Percentiles rank a stretch among this genome's conserved stretches.
phyloP scores from a whole-genome alignment of 768 basidiomycete species.

The Leccinum longicurvipes region DNA sequence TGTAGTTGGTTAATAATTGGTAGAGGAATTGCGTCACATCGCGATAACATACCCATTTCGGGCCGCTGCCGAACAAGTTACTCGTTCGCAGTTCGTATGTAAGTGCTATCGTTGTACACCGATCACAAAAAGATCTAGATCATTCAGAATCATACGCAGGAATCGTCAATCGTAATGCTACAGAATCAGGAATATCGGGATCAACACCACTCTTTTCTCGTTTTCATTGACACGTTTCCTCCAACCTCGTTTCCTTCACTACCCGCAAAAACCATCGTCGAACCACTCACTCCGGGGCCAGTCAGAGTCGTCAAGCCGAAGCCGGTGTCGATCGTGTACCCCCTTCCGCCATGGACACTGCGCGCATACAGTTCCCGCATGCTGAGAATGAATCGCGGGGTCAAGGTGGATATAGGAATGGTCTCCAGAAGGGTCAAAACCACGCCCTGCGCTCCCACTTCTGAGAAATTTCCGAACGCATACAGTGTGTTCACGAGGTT shows the following conservation, averaged over 20 bases:
- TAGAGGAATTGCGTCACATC: too few species aligned
- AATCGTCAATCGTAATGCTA: background rate
- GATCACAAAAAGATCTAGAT: too few species aligned
- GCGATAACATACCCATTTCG: too few species aligned
- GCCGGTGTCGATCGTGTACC: background rate
- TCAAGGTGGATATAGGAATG: background rate
- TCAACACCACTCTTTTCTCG: too few species aligned
- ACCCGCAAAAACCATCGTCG: background rate
- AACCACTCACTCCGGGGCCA: background rate
- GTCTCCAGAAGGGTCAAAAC: background rate
- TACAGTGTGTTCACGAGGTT: background rate
- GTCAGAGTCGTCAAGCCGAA: background rate
- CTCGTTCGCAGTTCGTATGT: too few species aligned
- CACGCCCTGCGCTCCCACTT: background rate
- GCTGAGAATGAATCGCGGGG: background rate
- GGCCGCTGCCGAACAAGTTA: too few species aligned
- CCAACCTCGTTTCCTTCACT: background rate
- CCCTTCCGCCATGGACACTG: background rate
- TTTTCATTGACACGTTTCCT: background rate
- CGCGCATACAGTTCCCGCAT: background rate
- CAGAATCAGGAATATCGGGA: background rate
- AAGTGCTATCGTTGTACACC: too few species aligned
- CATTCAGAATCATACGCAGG: too few species aligned
- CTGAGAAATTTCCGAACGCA: background rate
- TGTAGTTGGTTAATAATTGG: too few species aligned